Conservation (phyloP, 2,329 filamentous ascomycete species). For the Trichoderma atrobrunneum region DNA sequence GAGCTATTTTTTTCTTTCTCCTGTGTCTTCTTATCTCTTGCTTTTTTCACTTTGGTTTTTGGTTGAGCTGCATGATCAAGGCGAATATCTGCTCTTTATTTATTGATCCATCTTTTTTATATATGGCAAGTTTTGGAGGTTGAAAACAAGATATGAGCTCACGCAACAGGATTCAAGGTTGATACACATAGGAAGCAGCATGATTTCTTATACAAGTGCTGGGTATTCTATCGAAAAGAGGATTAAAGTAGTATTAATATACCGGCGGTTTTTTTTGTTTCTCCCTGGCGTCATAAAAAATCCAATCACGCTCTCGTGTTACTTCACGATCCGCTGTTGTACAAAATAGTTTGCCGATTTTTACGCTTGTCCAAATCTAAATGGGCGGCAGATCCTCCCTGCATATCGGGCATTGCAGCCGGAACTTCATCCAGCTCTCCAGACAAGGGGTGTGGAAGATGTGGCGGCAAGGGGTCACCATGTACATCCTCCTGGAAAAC, state of each 20-base stretch:
- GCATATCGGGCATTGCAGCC: slow-evolving; percentile 93
- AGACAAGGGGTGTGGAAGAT: slow-evolving; percentile 91
- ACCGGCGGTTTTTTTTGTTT: too few species aligned
- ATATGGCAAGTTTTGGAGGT: not conserved
- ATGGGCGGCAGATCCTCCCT: slow-evolving; percentile 83
- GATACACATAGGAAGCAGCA: not conserved
- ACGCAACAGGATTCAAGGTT: not conserved
- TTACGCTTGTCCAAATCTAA: slow-evolving; percentile 40
- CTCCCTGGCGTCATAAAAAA: not conserved
- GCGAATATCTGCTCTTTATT: not conserved
- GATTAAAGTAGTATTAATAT: not conserved
- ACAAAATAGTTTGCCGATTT: not conserved
- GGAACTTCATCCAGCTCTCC: slow-evolving; percentile 93
- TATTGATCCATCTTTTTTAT: not conserved
- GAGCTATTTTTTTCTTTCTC: not conserved
- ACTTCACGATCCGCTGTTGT: not conserved
- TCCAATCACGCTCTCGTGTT: not conserved
- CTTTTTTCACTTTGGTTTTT: not conserved
- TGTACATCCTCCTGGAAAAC: slow-evolving; percentile 79
- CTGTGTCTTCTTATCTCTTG: not conserved
- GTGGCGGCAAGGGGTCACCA: slow-evolving; percentile 96
- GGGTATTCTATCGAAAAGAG: not conserved
- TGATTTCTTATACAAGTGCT: not conserved
- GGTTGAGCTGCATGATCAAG: not conserved
- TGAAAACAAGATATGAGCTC: not conserved